Percentiles rank a stretch among this genome's conserved stretches.
Conservation (phyloP, 1,284 basidiomycete species). For the Schizophyllum commune region DNA sequence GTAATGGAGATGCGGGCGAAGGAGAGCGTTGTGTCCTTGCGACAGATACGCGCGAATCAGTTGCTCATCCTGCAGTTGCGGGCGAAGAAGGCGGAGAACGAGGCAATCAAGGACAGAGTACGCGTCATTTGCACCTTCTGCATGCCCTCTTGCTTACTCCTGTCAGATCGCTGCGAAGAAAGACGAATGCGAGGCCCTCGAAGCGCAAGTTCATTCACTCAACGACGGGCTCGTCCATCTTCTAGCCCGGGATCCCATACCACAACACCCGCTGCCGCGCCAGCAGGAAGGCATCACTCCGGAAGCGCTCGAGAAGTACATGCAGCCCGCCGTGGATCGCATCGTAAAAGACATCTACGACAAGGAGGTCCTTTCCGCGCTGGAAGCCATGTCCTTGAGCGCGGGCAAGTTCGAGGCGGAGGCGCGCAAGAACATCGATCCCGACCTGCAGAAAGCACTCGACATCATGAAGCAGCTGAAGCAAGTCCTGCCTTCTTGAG, state of each 20-base stretch:
- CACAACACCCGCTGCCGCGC: not conserved
- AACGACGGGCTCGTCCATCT: not conserved
- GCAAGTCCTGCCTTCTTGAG: too few relatives aligned
- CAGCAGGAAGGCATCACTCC: not conserved
- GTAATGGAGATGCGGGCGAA: not conserved
- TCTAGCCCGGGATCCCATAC: not conserved
- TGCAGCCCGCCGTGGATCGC: not conserved
- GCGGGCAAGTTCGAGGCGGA: not conserved
- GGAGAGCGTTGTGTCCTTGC: not conserved
- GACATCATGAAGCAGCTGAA: not conserved
- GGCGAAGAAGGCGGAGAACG: not conserved
- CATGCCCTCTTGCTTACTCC: not conserved
- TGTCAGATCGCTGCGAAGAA: not conserved
- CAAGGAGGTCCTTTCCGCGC: not conserved
- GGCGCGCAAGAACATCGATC: not conserved
- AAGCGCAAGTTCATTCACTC: not conserved
- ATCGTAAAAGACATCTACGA: not conserved
- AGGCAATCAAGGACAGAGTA: not conserved
- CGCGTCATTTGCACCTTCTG: not conserved
- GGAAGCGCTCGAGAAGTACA: not conserved
- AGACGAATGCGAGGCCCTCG: not conserved
- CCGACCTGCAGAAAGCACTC: not conserved
- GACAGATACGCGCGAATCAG: not conserved
- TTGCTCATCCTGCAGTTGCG: not conserved
- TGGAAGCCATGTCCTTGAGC: not conserved